Evolutionary conservation across 768 basidiomycete species (phyloP).

Genomic region (Rhodotorula kratochvilovae): DNA sequence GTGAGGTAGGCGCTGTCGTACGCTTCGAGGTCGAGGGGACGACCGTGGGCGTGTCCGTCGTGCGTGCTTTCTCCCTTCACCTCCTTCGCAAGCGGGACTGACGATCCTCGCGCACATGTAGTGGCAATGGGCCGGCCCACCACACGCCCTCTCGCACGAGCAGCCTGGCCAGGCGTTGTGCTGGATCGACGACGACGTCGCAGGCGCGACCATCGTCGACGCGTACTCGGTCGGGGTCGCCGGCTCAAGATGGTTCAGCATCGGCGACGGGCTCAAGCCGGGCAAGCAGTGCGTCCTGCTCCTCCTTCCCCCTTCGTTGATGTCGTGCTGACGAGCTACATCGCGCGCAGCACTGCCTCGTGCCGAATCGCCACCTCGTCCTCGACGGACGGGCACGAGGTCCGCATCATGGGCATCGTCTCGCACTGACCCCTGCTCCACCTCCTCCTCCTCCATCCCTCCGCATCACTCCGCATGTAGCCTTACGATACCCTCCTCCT

Average conservation of each 20-base stretch:
- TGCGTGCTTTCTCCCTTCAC: neutral
- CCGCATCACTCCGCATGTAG: neutral
- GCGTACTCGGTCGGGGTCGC: neutral
- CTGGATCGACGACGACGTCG: constrained; percentile 4
- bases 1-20: neutral
- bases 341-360: neutral
- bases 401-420: constrained; percentile 19
- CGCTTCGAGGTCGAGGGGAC: constrained; percentile 2
- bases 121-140: neutral
- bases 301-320: neutral
- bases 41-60: constrained; percentile 4
- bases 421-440: neutral
- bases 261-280: neutral
- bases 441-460: too few relatives aligned
- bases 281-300: constrained; percentile 9
- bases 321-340: neutral
- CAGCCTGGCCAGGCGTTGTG: constrained; percentile 6
- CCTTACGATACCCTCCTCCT: neutral
- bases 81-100: neutral
- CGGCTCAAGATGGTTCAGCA: neutral
- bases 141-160: neutral
- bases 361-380: constrained; percentile 4
- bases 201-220: neutral
- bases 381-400: constrained; percentile 3
- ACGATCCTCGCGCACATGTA: neutral